Base-by-base conservation (phyloP, 106 monocot species). In the Acorus calamus region DNA sequence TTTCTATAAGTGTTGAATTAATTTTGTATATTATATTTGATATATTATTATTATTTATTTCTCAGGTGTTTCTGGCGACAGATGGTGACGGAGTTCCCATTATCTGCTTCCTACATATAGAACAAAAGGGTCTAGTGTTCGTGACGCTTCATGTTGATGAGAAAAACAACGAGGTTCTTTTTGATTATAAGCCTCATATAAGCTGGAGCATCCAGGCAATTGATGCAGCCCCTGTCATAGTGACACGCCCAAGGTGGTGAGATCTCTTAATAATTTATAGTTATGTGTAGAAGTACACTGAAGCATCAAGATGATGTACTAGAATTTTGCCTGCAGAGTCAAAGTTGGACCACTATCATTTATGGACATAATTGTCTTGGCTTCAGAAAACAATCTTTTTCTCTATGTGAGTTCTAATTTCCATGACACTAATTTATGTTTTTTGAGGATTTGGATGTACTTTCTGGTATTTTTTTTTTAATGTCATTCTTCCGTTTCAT, bases 121-220 rank as follows among this genome's bases (percentile, higher is more conserved):
- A 96, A 13, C 91, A 96, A 75, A 96, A 85, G 53, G 50, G 73
- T 46, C 59, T 96, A 43, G 85, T 96, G 61, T 78, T 85, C 50
- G 69, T 96, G 43, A 84, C 83, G 49, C 78, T 96, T 76, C 71
- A 78, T 12, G 73, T 88, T 66, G 81, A 88, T 60, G 78, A 78
- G 50, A 66, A 50, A 53, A 78, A 74, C 67, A 76, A 80, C 65
- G 91, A 78, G 2, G 53, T 60, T 77, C 57, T 69, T 58, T 62
- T 71, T 67, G 83, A 91, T 71, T 76, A 88, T 65, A 88, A 70
- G 78, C 85, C 91, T 74, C 77, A 74, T 28, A 50, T 71, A 53
- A 91, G 71, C 65, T 96, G 96, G 96, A 87, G 69, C 63, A 71
- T 96, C 13, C 70, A 80, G 62, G 96, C 96, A 52, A 70, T 96